Evolutionary conservation across 257 asterid species (phyloP), one percentile per base, ranked within the genome.

Genomic region (Ocimum tenuiflorum): DNA sequence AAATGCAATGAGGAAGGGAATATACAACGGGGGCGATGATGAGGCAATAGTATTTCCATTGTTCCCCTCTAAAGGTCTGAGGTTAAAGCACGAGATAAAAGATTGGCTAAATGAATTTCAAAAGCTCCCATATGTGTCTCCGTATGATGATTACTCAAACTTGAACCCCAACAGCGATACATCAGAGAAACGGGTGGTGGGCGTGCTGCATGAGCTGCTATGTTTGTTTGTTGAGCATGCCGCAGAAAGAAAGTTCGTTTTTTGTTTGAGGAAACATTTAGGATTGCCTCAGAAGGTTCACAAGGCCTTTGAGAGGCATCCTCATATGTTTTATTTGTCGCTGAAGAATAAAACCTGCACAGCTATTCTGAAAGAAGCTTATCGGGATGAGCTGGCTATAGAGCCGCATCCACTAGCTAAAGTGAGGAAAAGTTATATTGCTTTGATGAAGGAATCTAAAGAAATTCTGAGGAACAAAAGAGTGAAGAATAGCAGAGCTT

Each of bases 221-320:
- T 72, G 89, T 70, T 81, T 91, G 58, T 91, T 91, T 67, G 98
- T 89, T 4, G 96, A 89, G 60, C 95, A 89, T 82, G 76, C 96
- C 70, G 88, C 85, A 0, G 92, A 85, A 69, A 87, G 98, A 75
- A 91, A 82, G 74, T 74, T 63, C 18, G 49, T 91, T n/a, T 73
- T 89, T 70, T 79, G 84, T 59, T 78, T 87, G 77, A 83, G 84
- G 77, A 85, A 85, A 59, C 70, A 72, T 63, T 75, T 91, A 63
- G 94, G 95, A 3, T 75, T 91, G 74, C 98, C 98, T 0, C 98
- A 91, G 74, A 89, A 87, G 74, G 80, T 87, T 68, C 95, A 91
- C 79, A 87, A 79, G 82, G 95, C 96, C 2, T 91, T 91, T 9
- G 96, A 83, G 82, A 87, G 96, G 82, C 89, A 89, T 64, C 95